phyloP scores from a whole-genome alignment of 225 moss, liverwort and hornwort genomes.

The Ulota crispa region DNA sequence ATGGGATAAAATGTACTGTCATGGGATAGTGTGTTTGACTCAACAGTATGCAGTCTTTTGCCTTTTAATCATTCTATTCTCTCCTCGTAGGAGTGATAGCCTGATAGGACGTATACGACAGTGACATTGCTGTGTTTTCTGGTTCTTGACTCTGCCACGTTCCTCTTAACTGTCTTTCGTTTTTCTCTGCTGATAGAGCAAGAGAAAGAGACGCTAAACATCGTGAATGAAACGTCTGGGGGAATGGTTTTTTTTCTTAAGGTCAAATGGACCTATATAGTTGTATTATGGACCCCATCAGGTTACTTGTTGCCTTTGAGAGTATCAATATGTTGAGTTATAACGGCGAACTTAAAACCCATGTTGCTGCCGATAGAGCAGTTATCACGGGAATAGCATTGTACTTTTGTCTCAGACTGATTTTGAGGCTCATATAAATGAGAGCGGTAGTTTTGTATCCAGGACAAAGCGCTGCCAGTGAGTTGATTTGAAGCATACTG shows the following conservation, averaged over 20 bases:
- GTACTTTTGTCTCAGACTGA: neutral
- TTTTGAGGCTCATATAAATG: neutral
- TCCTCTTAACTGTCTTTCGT: no score
- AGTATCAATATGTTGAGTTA: neutral
- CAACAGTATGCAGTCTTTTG: neutral
- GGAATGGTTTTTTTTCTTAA: neutral
- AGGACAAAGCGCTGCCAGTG: neutral
- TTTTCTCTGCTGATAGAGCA: neutral
- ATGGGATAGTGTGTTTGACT: neutral
- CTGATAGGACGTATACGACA: no score
- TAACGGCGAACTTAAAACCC: neutral
- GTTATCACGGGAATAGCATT: neutral
- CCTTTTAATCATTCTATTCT: neutral
- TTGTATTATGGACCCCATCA: no score
- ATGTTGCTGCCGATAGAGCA: neutral
- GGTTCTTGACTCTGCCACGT: neutral
- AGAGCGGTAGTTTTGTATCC: neutral
- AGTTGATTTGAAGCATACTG: neutral
- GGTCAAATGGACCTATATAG: neutral
- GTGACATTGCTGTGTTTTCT: neutral
- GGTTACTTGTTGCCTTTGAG: neutral
- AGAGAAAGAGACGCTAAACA: no score
- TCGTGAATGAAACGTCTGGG: neutral
- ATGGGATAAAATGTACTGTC: neutral
- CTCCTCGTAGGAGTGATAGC: no score